Evolutionary conservation across 257 asterid genomes (phyloP).

Genomic region (Solanum chaucha): DNA sequence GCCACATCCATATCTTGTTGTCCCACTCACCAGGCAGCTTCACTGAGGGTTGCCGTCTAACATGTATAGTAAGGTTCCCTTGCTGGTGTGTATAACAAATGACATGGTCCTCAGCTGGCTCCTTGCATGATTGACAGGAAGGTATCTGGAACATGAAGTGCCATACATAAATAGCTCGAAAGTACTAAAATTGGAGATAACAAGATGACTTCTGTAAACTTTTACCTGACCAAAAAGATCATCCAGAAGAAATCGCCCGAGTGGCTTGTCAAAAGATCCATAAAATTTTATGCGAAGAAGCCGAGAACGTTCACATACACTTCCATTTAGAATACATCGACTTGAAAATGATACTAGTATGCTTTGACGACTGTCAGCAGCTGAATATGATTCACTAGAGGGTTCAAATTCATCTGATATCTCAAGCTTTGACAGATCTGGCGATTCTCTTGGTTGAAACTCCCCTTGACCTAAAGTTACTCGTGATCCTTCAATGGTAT

Average conservation of each 20-base stretch:
- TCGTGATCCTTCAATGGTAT: constrained; percentile 5
- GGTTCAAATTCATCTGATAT: constrained; percentile 28
- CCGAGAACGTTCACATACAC: constrained; percentile 79
- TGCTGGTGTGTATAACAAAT: constrained; percentile 77
- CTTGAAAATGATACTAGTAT: constrained; percentile 88
- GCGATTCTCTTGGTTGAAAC: constrained; percentile 27
- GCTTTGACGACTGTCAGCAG: constrained; percentile 53
- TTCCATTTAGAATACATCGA: constrained; percentile 52
- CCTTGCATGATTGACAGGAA: constrained; percentile 75
- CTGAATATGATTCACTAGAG: constrained; percentile 34
- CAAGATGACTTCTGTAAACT: constrained; percentile 28
- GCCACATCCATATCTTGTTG: constrained; percentile 99
- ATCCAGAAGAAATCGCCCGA: constrained; percentile 79
- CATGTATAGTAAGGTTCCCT: constrained; percentile 80
- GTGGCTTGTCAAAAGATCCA: constrained; percentile 85
- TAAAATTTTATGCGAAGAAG: constrained; percentile 75
- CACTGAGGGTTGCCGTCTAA: constrained; percentile 36
- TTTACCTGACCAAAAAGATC: constrained; percentile 85
- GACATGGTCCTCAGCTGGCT: constrained; percentile 77
- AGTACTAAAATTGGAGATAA: constrained; percentile 2
- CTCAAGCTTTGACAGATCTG: constrained; percentile 23
- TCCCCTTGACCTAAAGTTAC: constrained; percentile 16
- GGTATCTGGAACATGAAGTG: constrained; percentile 35
- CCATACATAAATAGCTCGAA: neutral
- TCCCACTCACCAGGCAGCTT: constrained; percentile 80